Conservation (phyloP, 345 rosid species). For the Gossypium stocksii region DNA sequence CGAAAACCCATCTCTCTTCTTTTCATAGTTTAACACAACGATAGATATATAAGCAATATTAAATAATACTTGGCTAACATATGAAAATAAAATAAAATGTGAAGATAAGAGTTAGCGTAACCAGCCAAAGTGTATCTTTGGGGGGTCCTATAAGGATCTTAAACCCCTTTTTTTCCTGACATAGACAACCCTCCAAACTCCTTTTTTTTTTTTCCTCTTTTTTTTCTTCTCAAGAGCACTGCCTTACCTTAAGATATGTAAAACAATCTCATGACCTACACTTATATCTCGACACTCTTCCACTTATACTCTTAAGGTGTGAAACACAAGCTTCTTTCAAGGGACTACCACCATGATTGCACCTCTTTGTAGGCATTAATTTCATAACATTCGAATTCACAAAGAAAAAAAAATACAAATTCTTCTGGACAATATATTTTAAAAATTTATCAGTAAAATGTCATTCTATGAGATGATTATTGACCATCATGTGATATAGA, state of each 20-base stretch:
- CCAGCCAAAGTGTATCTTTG: not conserved
- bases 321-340: slow-evolving; percentile 41
- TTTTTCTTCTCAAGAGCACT: not conserved
- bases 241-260: not conserved
- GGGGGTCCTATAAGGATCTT: slow-evolving; percentile 40
- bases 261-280: slow-evolving; percentile 29
- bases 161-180: slow-evolving; percentile 24
- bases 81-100: no score
- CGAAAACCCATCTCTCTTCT: not conserved
- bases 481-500: slow-evolving; percentile 38
- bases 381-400: slow-evolving; percentile 21
- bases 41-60: not conserved
- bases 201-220: not conserved
- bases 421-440: slow-evolving; percentile 23
- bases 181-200: slow-evolving; percentile 40
- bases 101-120: slow-evolving; percentile 44
- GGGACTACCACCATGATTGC: slow-evolving; percentile 46
- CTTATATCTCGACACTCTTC: slow-evolving; percentile 24
- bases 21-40: not conserved
- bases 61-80: no score
- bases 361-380: slow-evolving; percentile 23
- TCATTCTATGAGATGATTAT: slow-evolving; percentile 41
- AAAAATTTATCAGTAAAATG: slow-evolving; percentile 14
- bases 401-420: not conserved
- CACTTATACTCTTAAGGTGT: slow-evolving; percentile 28